A percentile compares a stretch with the other conserved stretches of the same genome.
Evolutionary conservation across 2,329 filamentous ascomycete genomes (phyloP).

Genomic region (Fonsecaea monophora): DNA sequence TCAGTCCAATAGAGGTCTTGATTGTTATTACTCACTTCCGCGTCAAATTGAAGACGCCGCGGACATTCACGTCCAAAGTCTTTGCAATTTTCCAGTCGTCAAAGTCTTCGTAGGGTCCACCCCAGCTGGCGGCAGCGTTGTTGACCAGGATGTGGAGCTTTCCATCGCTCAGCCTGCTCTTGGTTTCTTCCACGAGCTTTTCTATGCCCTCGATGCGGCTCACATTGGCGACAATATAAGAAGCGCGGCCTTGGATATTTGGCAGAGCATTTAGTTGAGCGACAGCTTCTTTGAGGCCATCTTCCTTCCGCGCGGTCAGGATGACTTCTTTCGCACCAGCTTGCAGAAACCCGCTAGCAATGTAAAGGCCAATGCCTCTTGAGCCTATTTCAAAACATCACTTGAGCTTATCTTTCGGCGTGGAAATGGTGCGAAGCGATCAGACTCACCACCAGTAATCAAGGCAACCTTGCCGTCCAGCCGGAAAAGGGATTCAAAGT

Average conservation of each 20-base stretch:
- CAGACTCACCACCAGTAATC: constrained; percentile 16
- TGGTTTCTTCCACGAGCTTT: background rate
- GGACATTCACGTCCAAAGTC: constrained; percentile 21
- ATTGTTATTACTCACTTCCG: background rate
- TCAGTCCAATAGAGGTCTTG: too few relatives aligned
- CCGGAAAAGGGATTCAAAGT: constrained; percentile 56
- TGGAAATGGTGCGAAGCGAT: background rate
- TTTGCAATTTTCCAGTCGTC: constrained; percentile 18
- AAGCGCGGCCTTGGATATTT: constrained; percentile 6
- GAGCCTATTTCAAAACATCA: background rate
- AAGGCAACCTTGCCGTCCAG: constrained; percentile 17
- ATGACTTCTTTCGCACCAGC: constrained; percentile 8
- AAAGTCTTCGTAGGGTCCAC: constrained; percentile 10
- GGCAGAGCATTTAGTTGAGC: constrained; percentile 11
- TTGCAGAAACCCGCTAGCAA: constrained; percentile 11
- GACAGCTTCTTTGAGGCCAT: constrained; percentile 5
- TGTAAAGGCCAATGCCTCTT: constrained; percentile 18
- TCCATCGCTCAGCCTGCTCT: background rate
- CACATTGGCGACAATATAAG: constrained; percentile 15
- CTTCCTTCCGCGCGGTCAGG: constrained; percentile 14
- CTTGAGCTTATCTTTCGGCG: background rate
- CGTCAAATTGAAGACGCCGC: constrained; percentile 12
- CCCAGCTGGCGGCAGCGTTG: constrained; percentile 23
- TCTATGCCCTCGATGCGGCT: constrained; percentile 9
- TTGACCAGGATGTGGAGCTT: constrained; percentile 33